Evolutionary conservation across 139 green algal species (phyloP).

Genomic region (Marvania coccoides): DNA sequence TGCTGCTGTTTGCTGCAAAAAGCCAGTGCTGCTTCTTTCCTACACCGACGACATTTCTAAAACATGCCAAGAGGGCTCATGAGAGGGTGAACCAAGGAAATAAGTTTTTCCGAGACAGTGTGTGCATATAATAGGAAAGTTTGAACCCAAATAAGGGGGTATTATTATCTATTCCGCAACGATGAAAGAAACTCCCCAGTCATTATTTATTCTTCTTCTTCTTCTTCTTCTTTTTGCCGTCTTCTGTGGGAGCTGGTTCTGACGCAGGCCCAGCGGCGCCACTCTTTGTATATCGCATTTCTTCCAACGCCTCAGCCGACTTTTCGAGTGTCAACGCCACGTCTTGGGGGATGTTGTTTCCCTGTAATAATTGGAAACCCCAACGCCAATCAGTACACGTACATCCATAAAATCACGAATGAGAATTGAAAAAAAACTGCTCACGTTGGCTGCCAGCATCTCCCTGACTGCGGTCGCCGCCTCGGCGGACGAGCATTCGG

Average conservation of each 20-base stretch:
- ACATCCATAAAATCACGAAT: not conserved
- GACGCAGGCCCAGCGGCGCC: not conserved
- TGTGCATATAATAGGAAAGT: not conserved
- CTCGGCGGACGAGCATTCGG: not conserved
- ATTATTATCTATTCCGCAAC: not conserved
- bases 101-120: too few relatives aligned
- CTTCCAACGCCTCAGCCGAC: not conserved
- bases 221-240: not conserved
- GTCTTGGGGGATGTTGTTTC: not conserved
- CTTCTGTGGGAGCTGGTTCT: not conserved
- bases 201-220: constrained; percentile 15
- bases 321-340: not conserved
- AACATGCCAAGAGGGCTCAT: too few relatives aligned
- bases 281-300: not conserved
- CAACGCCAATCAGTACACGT: not conserved
- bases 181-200: not conserved
- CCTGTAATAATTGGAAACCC: not conserved
- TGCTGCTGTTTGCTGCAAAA: too few relatives aligned
- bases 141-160: not conserved
- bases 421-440: not conserved
- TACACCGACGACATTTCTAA: too few relatives aligned
- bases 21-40: too few relatives aligned
- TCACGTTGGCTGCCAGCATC: not conserved
- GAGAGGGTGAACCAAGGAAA: too few relatives aligned
- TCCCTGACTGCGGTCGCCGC: not conserved